Evolutionary conservation across 2,329 filamentous ascomycete species (phyloP), one percentile per base, ranked within the genome.

Genomic region (Penicillium italicum): DNA sequence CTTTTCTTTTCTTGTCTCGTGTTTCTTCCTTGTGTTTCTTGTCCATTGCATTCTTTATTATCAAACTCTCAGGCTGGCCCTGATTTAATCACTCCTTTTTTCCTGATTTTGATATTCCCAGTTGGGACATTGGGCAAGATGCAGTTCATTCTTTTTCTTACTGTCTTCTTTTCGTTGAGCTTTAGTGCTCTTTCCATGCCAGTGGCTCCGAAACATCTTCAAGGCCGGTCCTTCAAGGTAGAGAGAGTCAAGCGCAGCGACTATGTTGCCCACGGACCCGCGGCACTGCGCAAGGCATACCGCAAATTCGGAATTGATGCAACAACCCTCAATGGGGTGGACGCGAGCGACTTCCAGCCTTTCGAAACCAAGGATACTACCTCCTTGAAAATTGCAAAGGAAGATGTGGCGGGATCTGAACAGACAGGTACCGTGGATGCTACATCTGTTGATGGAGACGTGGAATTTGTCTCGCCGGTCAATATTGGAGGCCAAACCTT

Each of bases 391-490:
- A 64, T 68, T 45, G 67, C 38, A 34, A 55, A 65, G 16, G 66
- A 65, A 26, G 57, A 66, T 20, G 61, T 63, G 26, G 50, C 62
- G 14, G 62, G 64, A 18, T 59, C 64, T 8, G 66, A 67, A 9
- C 64, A 77, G 70, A 66, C 78, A 33, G 87, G 87, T 45, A 72
- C 80, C 38, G 89, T 90, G 50, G 76, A 82, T 30, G 85, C 86
- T 50, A 85, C 82, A 28, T 84, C 86, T 12, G 83, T 86, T 60
- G 74, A 80, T 42, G 84, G 85, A 62, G 88, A 89, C 66, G 78
- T 82, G 45, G 84, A 90, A 56, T 92, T 89, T 66, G 79, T 92
- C 12, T 82, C 85, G 0, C 85, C 86, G 0, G 84, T 90, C 50
- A 80, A 69, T n/a, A 82, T 91, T 60, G 88, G 88, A 57, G 85